A percentile compares a stretch with the other conserved stretches of the same genome.
Evolutionary conservation across 768 basidiomycete genomes (phyloP).

Genomic region (Chalciporus sphaerocephalus): DNA sequence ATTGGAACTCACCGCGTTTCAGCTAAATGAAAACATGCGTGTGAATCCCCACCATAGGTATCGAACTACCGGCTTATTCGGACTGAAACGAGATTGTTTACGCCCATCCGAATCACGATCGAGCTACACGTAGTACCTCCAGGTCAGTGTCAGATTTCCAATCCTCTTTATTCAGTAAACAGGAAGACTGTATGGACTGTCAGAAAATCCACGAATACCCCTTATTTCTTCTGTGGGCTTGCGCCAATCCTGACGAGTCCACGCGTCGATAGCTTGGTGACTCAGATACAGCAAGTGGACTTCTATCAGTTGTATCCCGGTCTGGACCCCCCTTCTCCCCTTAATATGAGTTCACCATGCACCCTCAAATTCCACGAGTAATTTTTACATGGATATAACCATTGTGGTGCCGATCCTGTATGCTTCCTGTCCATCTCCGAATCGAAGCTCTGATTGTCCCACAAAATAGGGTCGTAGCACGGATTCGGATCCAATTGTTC

Average conservation of each 20-base stretch:
- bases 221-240: not conserved
- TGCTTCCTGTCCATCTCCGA: conserved; percentile 9
- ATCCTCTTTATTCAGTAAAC: not conserved
- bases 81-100: not conserved
- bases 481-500: conserved; percentile 7
- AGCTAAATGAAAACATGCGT: too few relatives aligned
- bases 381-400: not conserved
- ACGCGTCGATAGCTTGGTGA: conserved; percentile 6
- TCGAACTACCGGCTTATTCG: too few relatives aligned
- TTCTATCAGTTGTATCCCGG: not conserved
- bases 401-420: not conserved
- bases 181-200: not conserved
- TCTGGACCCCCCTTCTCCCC: not conserved
- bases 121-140: not conserved
- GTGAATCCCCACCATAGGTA: too few relatives aligned
- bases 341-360: not conserved
- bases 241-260: not conserved
- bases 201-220: not conserved
- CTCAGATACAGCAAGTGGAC: not conserved
- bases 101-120: not conserved
- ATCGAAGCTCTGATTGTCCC: not conserved
- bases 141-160: too few relatives aligned
- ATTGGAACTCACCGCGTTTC: too few relatives aligned
- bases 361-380: not conserved
- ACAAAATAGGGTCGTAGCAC: not conserved